Percentiles rank a stretch among this genome's conserved stretches.
Conservation (phyloP, 345 rosid species). For the Laguncularia racemosa region DNA sequence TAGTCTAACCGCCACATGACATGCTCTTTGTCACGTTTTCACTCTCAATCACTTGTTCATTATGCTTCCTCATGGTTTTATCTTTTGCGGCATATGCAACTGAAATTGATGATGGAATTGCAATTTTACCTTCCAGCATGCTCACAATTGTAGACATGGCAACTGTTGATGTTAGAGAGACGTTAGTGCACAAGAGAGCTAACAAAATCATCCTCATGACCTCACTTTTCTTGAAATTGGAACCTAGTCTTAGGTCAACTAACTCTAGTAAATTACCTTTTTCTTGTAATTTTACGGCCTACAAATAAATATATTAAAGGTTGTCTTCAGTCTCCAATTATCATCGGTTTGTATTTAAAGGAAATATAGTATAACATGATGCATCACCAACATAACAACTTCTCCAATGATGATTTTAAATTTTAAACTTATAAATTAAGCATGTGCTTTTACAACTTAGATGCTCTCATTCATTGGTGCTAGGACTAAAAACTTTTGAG, state of each 20-base stretch:
- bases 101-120: constrained; percentile 8
- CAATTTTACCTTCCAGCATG: constrained; percentile 25
- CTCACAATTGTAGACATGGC: constrained; percentile 22
- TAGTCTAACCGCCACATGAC: neutral
- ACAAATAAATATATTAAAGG: neutral
- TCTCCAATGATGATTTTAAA: too few species aligned
- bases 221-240: constrained; percentile 15
- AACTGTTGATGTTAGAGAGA: constrained; percentile 17
- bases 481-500: too few species aligned
- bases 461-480: too few species aligned
- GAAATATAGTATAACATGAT: too few species aligned
- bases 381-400: too few species aligned
- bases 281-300: constrained; percentile 24
- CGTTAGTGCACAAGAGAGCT: constrained; percentile 22
- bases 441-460: too few species aligned
- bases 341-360: neutral
- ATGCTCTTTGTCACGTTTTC: neutral
- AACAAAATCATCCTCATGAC: constrained; percentile 13
- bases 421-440: too few species aligned
- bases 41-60: neutral
- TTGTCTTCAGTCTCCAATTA: neutral
- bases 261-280: constrained; percentile 21
- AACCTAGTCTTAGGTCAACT: constrained; percentile 21
- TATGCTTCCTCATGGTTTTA: constrained; percentile 11
- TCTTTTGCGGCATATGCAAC: neutral